A percentile compares a stretch with the other conserved stretches of the same genome.
Conservation (phyloP, 2,329 filamentous ascomycete species). For the Xylaria sp. region DNA sequence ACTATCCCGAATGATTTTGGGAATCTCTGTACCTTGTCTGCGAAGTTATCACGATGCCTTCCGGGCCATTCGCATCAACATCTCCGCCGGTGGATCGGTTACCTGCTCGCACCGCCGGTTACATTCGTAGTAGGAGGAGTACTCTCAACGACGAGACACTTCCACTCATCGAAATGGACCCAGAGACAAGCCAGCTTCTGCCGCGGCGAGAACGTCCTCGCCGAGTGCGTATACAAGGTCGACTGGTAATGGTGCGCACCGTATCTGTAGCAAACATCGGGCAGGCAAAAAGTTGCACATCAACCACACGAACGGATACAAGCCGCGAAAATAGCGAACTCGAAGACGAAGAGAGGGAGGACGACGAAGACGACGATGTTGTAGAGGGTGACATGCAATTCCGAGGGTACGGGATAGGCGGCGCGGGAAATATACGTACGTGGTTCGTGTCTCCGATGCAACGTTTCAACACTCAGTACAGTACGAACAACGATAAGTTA, state of each 20-base stretch:
- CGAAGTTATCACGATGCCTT: conserved; percentile 11
- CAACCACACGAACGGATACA: neutral
- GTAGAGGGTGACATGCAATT: conserved; percentile 23
- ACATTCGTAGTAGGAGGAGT: neutral
- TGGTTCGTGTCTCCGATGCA: neutral
- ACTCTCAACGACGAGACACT: neutral
- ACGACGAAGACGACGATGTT: neutral
- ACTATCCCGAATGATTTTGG: neutral
- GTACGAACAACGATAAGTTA: neutral
- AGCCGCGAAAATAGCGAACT: conserved; percentile 8
- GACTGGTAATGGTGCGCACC: conserved; percentile 21
- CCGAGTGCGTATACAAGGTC: conserved; percentile 34
- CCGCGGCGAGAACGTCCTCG: conserved; percentile 17
- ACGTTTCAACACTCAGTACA: neutral
- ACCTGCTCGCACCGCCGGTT: neutral
- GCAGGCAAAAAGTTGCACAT: conserved; percentile 1
- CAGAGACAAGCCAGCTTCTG: conserved; percentile 9
- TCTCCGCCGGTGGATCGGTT: neutral
- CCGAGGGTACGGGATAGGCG: conserved; percentile 32
- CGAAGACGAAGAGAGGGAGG: conserved; percentile 3
- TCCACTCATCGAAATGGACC: neutral
- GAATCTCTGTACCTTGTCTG: neutral
- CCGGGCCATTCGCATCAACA: conserved; percentile 14
- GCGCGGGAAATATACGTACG: conserved; percentile 33
- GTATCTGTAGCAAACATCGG: conserved; percentile 23